phyloP scores from a whole-genome alignment of 2,329 filamentous ascomycete genomes.

The Apiospora pterosperma region DNA sequence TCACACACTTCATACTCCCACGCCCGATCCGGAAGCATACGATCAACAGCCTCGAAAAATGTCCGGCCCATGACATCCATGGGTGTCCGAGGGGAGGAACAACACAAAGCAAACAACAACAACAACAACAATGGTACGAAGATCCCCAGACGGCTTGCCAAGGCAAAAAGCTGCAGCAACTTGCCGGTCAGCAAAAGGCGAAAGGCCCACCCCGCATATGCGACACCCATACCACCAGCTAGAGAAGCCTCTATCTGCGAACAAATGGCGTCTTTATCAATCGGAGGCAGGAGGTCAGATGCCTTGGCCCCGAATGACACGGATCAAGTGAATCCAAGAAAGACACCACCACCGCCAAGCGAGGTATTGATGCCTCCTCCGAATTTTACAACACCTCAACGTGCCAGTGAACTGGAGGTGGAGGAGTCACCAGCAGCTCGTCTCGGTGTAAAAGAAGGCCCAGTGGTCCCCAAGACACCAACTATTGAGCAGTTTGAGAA shows the following conservation, averaged over 20 bases:
- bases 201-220: neutral
- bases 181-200: conserved; percentile 16
- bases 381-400: conserved; percentile 24
- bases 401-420: neutral
- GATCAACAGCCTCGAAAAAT: conserved; percentile 21
- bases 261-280: neutral
- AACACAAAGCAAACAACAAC: conserved; percentile 23
- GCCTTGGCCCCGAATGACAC: conserved; percentile 22
- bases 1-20: conserved; percentile 17
- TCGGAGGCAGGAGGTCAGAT: conserved; percentile 13
- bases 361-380: conserved; percentile 11
- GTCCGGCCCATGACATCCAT: conserved; percentile 26
- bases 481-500: conserved; percentile 24
- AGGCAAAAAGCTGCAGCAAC: conserved; percentile 11
- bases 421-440: neutral
- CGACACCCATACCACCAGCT: neutral
- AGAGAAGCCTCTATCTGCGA: neutral
- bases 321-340: conserved; percentile 44
- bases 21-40: conserved; percentile 16
- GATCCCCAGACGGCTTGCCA: conserved; percentile 18
- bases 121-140: conserved; percentile 36
- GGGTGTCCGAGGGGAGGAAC: conserved; percentile 22
- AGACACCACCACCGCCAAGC: conserved; percentile 18
- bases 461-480: conserved; percentile 32
- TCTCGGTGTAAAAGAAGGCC: neutral